A percentile compares a stretch with the other conserved stretches of the same genome.
phyloP scores from a whole-genome alignment of 2,329 filamentous ascomycete species.

The Lasiodiplodia sp. region DNA sequence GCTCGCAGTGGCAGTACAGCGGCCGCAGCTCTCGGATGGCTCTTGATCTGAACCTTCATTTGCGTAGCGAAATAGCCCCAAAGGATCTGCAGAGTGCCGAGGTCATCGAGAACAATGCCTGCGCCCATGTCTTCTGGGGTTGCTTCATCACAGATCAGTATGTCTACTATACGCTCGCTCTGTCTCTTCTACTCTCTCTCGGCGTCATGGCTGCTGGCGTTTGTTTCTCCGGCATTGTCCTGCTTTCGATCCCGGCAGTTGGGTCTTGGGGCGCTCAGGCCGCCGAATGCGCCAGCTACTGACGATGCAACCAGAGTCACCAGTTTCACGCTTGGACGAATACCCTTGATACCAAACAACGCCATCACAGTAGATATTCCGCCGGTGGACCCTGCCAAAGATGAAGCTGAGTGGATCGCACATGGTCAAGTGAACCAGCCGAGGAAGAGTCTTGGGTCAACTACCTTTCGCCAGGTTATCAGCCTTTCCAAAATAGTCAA shows the following conservation, averaged over 20 bases:
- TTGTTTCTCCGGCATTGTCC: neutral
- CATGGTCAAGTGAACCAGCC: slow-evolving; percentile 27
- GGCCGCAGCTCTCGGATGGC: slow-evolving; percentile 34
- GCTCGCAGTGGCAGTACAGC: slow-evolving; percentile 32
- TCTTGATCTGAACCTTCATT: slow-evolving; percentile 33
- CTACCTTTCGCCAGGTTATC: slow-evolving; percentile 33
- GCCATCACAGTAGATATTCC: slow-evolving; percentile 34
- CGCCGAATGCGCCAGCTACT: neutral
- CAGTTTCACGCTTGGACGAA: slow-evolving; percentile 34
- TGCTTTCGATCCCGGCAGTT: too few relatives aligned
- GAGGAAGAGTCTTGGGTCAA: slow-evolving; percentile 30
- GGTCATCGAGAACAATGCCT: slow-evolving; percentile 21
- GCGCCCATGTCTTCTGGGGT: slow-evolving; percentile 35
- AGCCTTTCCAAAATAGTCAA: slow-evolving; percentile 35
- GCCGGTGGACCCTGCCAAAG: slow-evolving; percentile 28
- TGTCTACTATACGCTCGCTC: slow-evolving; percentile 8
- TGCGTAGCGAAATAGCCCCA: slow-evolving; percentile 22
- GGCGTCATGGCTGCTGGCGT: neutral
- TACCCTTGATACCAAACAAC: slow-evolving; percentile 33
- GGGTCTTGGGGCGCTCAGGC: neutral
- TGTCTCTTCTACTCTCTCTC: neutral
- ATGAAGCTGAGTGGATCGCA: slow-evolving; percentile 31
- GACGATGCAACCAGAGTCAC: slow-evolving; percentile 30
- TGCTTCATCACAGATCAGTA: slow-evolving; percentile 35
- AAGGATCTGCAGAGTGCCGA: slow-evolving; percentile 11